phyloP scores from a whole-genome alignment of 2,329 filamentous ascomycete species.

The Epichloe sp. region DNA sequence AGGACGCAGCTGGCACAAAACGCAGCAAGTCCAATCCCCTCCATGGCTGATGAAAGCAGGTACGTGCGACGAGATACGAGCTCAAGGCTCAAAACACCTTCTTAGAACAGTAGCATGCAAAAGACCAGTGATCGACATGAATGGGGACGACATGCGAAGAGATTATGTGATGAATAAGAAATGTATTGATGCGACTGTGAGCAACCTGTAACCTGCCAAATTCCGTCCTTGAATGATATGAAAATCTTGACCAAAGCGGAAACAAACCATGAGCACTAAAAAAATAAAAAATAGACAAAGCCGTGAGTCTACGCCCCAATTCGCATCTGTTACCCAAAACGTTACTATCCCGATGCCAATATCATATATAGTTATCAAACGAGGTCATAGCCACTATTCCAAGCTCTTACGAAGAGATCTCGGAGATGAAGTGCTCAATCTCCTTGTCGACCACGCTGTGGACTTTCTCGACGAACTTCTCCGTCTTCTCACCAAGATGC shows the following conservation, averaged over 20 bases:
- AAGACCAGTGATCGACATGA: background rate
- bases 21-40: background rate
- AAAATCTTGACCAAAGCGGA: background rate
- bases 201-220: background rate
- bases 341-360: background rate
- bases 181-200: constrained; percentile 6
- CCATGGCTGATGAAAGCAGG: background rate
- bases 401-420: constrained; percentile 27
- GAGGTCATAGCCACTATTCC: background rate
- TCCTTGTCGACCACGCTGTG: constrained; percentile 48
- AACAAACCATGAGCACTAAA: constrained; percentile 1
- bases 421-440: constrained; percentile 45
- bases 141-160: too few relatives aligned
- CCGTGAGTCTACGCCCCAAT: constrained; percentile 9
- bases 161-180: background rate
- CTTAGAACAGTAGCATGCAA: background rate
- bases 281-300: constrained; percentile 6
- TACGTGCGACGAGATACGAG: background rate
- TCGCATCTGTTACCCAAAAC: constrained; percentile 15
- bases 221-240: background rate
- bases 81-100: too few relatives aligned
- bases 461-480: constrained; percentile 51
- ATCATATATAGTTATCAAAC: constrained; percentile 1
- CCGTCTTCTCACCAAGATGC: constrained; percentile 39
- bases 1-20: background rate